Evolutionary conservation across 768 basidiomycete genomes (phyloP), one percentile per base, ranked within the genome.

Genomic region (Kwoniella shandongensis): DNA sequence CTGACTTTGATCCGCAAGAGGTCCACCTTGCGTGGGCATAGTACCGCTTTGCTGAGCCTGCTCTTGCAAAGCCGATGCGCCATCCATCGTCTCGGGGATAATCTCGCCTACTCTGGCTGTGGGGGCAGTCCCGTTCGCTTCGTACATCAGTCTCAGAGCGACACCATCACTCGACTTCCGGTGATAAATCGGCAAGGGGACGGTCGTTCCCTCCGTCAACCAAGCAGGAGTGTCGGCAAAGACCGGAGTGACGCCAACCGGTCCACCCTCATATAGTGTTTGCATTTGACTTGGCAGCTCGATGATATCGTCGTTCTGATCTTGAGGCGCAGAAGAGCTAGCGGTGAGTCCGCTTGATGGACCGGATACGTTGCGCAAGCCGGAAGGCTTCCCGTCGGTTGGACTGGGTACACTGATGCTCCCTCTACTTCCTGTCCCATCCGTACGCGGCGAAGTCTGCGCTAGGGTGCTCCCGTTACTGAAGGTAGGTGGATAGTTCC

Each of bases 201-300:
- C 56, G 15, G 61, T 59, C 10, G 47, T 62, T 6, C 60, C 60
- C 40, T 70, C 63, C 0, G 66, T 67, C 32, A 70, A 54, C 69
- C 69, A 70, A 1, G 69, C 58, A 3, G 66, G 66, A 12, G 66
- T 61, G 1, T 70, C 66, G 7, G 61, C 63, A 39, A 65, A 70
- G 38, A 66, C 54, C 10, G 69, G 69, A 3, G 56, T 58, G 42
- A 58, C 41, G 17, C 42, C 54, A 10, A 61, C 25, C 11, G 58
- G 63, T 30, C 63, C 65, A 8, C 62, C 63, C 22, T 54, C 62
- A 45, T 62, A 70, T 23, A 67, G 41, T 4, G 66, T 62, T 17
- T 62, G 63, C 32, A 59, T 44, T 15, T 51, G 45, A 17, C 45
- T 27, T 4, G 51, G 39, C 15, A 51, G 12, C 41, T 67, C 65